Conservation (phyloP, 2,329 filamentous ascomycete species). For the Phialemonium atrogriseum region DNA sequence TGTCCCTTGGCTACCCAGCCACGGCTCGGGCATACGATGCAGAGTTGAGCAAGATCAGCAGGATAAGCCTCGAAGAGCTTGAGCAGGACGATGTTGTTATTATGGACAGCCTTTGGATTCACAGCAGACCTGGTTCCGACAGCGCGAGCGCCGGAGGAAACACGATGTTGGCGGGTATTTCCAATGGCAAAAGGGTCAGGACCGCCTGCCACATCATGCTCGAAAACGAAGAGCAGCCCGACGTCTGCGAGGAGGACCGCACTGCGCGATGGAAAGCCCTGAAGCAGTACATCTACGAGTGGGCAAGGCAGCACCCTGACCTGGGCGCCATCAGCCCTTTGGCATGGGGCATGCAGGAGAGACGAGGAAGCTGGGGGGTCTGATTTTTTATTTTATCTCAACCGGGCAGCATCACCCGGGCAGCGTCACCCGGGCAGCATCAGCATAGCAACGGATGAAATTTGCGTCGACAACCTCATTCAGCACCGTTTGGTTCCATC, state of each 20-base stretch:
- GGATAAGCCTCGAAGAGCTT: conserved; percentile 60
- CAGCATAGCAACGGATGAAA: too few relatives aligned
- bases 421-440: too few relatives aligned
- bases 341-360: conserved; percentile 60
- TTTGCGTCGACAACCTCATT: too few relatives aligned
- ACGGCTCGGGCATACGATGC: conserved; percentile 76
- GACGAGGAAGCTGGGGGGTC: conserved; percentile 66
- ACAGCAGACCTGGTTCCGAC: conserved; percentile 2
- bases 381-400: conserved; percentile 25
- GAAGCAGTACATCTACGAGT: conserved; percentile 75
- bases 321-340: conserved; percentile 52
- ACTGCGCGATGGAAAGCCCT: conserved; percentile 74
- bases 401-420: too few relatives aligned
- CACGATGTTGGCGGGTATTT: background rate
- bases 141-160: background rate
- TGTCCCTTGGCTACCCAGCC: conserved; percentile 85
- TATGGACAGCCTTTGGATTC: conserved; percentile 28
- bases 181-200: conserved; percentile 23
- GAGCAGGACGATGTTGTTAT: conserved; percentile 57
- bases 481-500: too few relatives aligned
- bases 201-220: conserved; percentile 72
- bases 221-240: conserved; percentile 34
- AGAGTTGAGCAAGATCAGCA: conserved; percentile 75
- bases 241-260: conserved; percentile 38
- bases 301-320: conserved; percentile 78